Base-by-base conservation (phyloP, 208 protist genomes). In the Kentomonas sorsogonicus region DNA sequence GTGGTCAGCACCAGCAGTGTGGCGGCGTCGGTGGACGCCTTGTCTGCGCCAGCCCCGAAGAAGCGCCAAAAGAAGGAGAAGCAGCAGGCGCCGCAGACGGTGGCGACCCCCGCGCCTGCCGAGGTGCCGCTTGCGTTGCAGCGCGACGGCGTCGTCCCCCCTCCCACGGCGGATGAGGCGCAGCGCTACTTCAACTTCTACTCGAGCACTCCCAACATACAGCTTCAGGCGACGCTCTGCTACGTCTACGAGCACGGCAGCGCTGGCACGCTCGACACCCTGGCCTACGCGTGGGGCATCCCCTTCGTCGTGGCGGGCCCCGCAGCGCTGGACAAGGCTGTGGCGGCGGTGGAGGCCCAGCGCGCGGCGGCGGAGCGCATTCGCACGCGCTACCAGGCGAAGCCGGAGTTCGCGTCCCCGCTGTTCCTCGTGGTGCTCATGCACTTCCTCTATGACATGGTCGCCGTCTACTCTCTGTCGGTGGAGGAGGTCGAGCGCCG, bases 221-320 rank as follows among this genome's bases (percentile, higher is more conserved):
- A 89, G 69, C 76, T 94, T 26, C 84, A 91, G 62, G 83, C 87
- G 30, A 94, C 83, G 16, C 54, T 94, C 25, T 84, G 69, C 40
- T 70, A 85, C 58, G 54, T 89, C 9, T 80, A 76, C 60, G 30
- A 48, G 20, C 33, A 72, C 25, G 56, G 67, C n/a, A 53, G 81
- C 1, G 47, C 71, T 1, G 65, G 50, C 23, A 51, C 73, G 40
- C 61, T 91, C 20, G 87, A 94, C 58, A 59, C 72, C 15, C 47
- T 89, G 10, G 83, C 73, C 50, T 54, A 25, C 34, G 75, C 78
- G 13, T 94, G 87, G 83, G 80, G 76, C 23, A 47, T 89, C n/a
- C 44, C 67, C 9, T 78, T 74, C 52, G 36, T 80, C 13, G 34
- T 86, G 1, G 50, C 45, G 16, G 81, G 82, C 11, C 56, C 65